Percentiles rank a stretch among this genome's conserved stretches.
These are phyloP conservation scores for Suillus subalutaceus DNA, from an alignment of 768 basidiomycete genomes.

Conservation along the genomic window DNA sequence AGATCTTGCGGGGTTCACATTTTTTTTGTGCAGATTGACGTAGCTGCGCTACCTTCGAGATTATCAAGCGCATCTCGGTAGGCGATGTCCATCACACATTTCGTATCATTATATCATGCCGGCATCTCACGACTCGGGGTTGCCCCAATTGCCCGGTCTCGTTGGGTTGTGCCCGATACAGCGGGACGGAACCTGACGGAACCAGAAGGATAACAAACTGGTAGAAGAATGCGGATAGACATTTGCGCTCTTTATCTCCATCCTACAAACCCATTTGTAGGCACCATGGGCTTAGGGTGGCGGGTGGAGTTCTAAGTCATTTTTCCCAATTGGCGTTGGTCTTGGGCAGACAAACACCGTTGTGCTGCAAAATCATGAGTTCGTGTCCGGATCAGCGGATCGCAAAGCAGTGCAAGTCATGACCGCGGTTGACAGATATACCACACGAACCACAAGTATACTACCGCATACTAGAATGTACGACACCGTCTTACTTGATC, in stretches of 20 bases:
- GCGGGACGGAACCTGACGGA: constrained; percentile 1
- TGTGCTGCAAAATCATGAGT: not conserved
- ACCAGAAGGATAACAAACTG: not conserved
- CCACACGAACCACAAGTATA: not conserved
- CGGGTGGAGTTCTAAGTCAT: not conserved
- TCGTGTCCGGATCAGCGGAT: not conserved
- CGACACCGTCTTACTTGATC: constrained; percentile 51
- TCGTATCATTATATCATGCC: not conserved
- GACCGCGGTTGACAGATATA: not conserved
- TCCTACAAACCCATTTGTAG: not conserved
- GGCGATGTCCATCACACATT: not conserved
- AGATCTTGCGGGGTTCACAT: not conserved
- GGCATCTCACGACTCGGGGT: not conserved
- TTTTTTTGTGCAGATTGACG: not conserved
- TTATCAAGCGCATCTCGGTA: not conserved
- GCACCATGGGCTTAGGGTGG: not conserved
- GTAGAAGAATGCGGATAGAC: not conserved
- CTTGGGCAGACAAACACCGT: not conserved
- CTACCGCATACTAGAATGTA: not conserved
- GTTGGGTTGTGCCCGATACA: constrained; percentile 5
- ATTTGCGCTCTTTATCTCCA: not conserved
- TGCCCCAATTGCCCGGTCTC: not conserved
- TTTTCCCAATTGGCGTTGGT: not conserved
- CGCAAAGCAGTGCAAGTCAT: not conserved
- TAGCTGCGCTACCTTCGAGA: not conserved